A percentile compares a stretch with the other conserved stretches of the same genome.
phyloP scores from a whole-genome alignment of 2,329 filamentous ascomycete genomes.

The Nemania abortiva region DNA sequence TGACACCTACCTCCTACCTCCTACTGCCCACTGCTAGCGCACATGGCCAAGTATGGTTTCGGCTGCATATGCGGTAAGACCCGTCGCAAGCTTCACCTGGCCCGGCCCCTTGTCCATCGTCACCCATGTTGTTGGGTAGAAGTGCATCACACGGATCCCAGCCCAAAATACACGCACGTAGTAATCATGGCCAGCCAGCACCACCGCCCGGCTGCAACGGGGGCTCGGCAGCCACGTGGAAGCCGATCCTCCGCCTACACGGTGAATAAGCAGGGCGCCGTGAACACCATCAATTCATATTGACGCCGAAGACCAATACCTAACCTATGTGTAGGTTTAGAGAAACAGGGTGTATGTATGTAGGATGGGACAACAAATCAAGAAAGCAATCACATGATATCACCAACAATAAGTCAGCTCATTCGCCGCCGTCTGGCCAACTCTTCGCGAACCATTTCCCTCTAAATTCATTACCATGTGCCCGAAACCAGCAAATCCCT shows the following conservation, averaged over 20 bases:
- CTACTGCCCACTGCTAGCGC: no score
- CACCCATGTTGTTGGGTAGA: background rate
- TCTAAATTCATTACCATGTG: conserved; percentile 38
- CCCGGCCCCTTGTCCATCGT: background rate
- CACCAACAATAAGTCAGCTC: background rate
- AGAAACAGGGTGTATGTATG: background rate
- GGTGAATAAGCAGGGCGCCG: background rate
- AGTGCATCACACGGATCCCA: background rate
- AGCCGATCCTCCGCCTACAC: background rate
- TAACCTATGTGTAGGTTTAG: background rate
- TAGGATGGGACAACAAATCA: background rate
- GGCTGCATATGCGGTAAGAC: background rate
- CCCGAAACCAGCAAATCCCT: conserved; percentile 45
- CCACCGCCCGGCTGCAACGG: background rate
- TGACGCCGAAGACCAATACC: background rate
- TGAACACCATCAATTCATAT: background rate
- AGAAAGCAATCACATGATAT: background rate
- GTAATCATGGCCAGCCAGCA: background rate
- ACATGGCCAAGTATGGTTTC: background rate
- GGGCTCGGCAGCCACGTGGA: background rate
- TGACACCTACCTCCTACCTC: no score
- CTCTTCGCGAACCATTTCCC: background rate
- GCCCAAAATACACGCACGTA: background rate
- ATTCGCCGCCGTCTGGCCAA: background rate
- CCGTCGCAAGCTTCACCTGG: background rate